Evolutionary conservation across 2,329 filamentous ascomycete species (phyloP), one percentile per base, ranked within the genome.

Genomic region (Fusarium incarnatum): DNA sequence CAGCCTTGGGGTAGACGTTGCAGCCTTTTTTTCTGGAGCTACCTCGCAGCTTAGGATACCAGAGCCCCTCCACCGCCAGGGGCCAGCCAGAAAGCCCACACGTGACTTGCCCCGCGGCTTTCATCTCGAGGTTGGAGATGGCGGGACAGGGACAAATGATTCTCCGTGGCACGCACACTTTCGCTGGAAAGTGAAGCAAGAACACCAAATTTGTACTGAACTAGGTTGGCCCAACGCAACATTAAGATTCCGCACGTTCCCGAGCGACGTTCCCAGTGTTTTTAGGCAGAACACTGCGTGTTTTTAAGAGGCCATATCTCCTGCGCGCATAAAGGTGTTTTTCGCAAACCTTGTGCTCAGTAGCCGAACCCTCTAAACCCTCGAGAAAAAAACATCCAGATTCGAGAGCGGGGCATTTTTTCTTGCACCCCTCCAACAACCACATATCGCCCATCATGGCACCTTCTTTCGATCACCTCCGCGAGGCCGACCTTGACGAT

Each of bases 401-500:
- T 68, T 64, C 65, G 72, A 71, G 76, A 78, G 80, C 80, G 80
- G 79, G 80, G 79, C 79, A 79, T 67, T 76, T 76, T 75, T 77
- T 75, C 68, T 71, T 73, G 61, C 74, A 78, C 77, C 78, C 78
- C 78, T 77, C 76, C 75, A 71, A 70, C 68, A 67, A 70, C 68
- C 67, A 76, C 64, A 70, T 73, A 74, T 72, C 66, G 76, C 77
- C 83, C 85, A 94, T 82, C 84, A 98, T 98, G 94, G 94, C 95
- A 83, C 81, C 81, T 61, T 94, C 93, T 80, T 98, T 97, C 83
- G 93, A 97, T 79, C 92, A 94, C 78, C 87, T 98, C 79, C 92
- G 92, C 82, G 94, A 97, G 82, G 93, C 95, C 77, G 93, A 97
- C 81, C 91, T 95, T 81, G 89, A 91, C 78, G 89, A 91, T 73